These are phyloP conservation scores for Clarireedia homoeocarpa DNA, from an alignment of 2,329 filamentous ascomycete species.

Conservation along the genomic window DNA sequence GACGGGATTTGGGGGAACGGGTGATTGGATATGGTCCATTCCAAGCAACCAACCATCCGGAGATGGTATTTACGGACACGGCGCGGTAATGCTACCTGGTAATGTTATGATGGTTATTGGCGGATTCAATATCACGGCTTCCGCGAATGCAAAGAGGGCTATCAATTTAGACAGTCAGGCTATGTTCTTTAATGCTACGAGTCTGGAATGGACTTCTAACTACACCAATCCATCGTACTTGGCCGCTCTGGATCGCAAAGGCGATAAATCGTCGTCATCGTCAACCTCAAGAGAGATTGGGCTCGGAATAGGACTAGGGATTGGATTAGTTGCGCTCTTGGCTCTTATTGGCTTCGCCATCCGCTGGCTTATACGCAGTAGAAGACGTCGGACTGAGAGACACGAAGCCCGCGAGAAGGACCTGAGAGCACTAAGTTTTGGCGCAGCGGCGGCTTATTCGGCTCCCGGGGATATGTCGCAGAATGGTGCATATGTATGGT, in stretches of 20 bases:
- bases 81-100: slow-evolving; percentile 53
- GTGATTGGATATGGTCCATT: slow-evolving; percentile 63
- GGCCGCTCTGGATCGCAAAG: slow-evolving; percentile 14
- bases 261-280: slow-evolving; percentile 16
- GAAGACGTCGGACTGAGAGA: slow-evolving; percentile 33
- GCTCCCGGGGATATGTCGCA: slow-evolving; percentile 18
- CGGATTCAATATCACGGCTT: slow-evolving; percentile 44
- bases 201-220: slow-evolving; percentile 47
- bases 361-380: slow-evolving; percentile 35
- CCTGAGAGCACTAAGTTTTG: slow-evolving; percentile 42
- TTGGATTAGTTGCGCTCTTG: slow-evolving; percentile 49
- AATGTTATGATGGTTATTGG: slow-evolving; percentile 63
- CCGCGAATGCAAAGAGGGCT: slow-evolving; percentile 31
- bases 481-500: slow-evolving; percentile 20
- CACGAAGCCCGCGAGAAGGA: slow-evolving; percentile 43
- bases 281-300: slow-evolving; percentile 40
- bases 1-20: slow-evolving; percentile 62
- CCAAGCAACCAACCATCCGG: slow-evolving; percentile 41
- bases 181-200: slow-evolving; percentile 55
- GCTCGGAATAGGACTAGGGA: slow-evolving; percentile 56
- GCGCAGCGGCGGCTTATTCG: slow-evolving; percentile 16
- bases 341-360: slow-evolving; percentile 39
- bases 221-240: slow-evolving; percentile 42
- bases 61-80: slow-evolving; percentile 53
- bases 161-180: slow-evolving; percentile 27